A percentile compares a stretch with the other conserved stretches of the same genome.
These are phyloP conservation scores for Exophiala calicioides DNA, from an alignment of 2,329 filamentous ascomycete species.

Conservation along the genomic window DNA sequence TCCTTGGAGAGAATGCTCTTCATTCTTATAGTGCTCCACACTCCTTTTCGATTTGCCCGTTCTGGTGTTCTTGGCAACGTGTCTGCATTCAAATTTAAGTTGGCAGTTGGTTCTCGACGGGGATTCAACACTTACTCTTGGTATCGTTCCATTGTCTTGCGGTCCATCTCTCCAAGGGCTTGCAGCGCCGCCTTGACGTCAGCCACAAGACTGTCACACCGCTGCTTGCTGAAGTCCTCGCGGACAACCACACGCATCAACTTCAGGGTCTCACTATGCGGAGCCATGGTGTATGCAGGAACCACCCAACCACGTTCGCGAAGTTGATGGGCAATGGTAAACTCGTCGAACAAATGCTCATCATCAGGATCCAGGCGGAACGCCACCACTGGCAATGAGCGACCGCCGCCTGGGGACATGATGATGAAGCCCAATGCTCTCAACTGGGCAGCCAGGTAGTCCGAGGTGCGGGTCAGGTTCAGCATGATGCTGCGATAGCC, in stretches of 20 bases:
- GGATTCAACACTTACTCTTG: constrained; percentile 61
- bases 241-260: constrained; percentile 88
- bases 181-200: constrained; percentile 78
- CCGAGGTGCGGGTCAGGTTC: constrained; percentile 85
- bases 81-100: constrained; percentile 33
- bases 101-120: background rate
- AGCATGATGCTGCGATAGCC: constrained; percentile 93
- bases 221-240: constrained; percentile 82
- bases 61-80: constrained; percentile 58
- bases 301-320: constrained; percentile 89
- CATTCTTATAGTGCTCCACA: constrained; percentile 61
- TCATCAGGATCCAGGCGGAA: constrained; percentile 69
- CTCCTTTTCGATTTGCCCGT: constrained; percentile 52
- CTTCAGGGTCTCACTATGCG: constrained; percentile 78
- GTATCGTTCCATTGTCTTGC: constrained; percentile 68
- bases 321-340: constrained; percentile 78
- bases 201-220: constrained; percentile 74
- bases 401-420: constrained; percentile 76
- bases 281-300: constrained; percentile 96
- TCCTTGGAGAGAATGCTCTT: constrained; percentile 76
- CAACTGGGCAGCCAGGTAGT: constrained; percentile 78
- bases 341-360: constrained; percentile 68
- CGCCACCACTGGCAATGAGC: constrained; percentile 84
- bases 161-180: constrained; percentile 72
- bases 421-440: constrained; percentile 78